Conservation (phyloP, 306 rosid species). For the Myrica gale region DNA sequence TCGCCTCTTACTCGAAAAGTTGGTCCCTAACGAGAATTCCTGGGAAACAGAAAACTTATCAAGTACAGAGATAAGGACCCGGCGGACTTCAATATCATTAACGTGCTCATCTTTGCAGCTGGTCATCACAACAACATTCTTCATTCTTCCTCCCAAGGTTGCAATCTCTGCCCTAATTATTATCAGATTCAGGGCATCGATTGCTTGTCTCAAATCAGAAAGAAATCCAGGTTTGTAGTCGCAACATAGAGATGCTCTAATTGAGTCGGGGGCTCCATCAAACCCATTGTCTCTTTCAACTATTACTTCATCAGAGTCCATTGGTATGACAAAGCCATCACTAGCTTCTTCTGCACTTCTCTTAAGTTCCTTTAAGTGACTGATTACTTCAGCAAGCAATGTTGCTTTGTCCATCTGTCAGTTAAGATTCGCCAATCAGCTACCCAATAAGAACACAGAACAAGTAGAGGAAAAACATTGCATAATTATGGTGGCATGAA, state of each 20-base stretch:
- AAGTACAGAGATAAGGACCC: conserved; percentile 57
- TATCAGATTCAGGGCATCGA: conserved; percentile 54
- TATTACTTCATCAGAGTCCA: conserved; percentile 61
- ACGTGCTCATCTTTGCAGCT: conserved; percentile 42
- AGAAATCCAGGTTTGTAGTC: conserved; percentile 63
- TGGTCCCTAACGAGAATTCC: conserved; percentile 41
- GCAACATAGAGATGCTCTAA: conserved; percentile 60
- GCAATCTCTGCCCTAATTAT: conserved; percentile 56
- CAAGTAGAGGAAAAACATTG: background rate
- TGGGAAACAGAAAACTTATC: conserved; percentile 54
- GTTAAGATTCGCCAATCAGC: conserved; percentile 2
- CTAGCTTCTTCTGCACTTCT: conserved; percentile 53
- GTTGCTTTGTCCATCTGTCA: conserved; percentile 82
- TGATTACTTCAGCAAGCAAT: conserved; percentile 60
- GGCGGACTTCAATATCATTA: conserved; percentile 41
- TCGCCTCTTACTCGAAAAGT: conserved; percentile 35
- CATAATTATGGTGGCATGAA: background rate
- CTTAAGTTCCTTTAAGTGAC: conserved; percentile 58
- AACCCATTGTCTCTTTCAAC: conserved; percentile 55
- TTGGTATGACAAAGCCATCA: conserved; percentile 51
- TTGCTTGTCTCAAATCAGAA: conserved; percentile 57
- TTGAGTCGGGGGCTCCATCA: conserved; percentile 54
- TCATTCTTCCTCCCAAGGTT: conserved; percentile 65
- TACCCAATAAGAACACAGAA: conserved; percentile 8
- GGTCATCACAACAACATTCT: conserved; percentile 58